phyloP scores from a whole-genome alignment of 73 alveolate species.

The Paramecium sonneborni region DNA sequence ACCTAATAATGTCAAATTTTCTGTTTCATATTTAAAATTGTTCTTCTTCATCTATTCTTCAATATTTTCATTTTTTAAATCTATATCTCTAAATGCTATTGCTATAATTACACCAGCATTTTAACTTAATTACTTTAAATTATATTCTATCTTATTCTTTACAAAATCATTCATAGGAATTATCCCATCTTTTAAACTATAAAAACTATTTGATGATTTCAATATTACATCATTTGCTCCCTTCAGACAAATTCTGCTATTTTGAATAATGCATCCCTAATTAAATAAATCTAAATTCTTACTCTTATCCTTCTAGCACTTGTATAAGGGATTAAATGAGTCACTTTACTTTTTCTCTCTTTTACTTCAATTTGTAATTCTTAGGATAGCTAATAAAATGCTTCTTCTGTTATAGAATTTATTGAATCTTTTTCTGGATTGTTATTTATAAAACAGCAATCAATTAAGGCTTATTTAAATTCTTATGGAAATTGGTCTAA shows the following conservation, averaged over 20 bases:
- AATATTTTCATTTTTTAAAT: conserved; percentile 61
- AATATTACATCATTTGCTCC: conserved; percentile 84
- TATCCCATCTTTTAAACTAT: conserved; percentile 68
- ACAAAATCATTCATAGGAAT: conserved; percentile 58
- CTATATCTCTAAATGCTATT: conserved; percentile 65
- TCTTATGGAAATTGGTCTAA: neutral
- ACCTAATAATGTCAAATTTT: conserved; percentile 72
- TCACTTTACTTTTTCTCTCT: neutral
- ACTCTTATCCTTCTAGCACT: conserved; percentile 78
- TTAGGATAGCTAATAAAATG: conserved; percentile 35
- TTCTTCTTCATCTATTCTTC: conserved; percentile 63
- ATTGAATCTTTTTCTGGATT: conserved; percentile 2
- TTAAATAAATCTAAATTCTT: neutral
- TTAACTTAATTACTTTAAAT: conserved; percentile 70
- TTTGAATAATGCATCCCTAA: conserved; percentile 39
- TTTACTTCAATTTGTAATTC: neutral
- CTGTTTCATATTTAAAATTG: conserved; percentile 66
- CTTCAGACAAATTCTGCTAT: conserved; percentile 68
- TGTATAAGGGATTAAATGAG: conserved; percentile 72
- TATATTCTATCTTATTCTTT: conserved; percentile 25
- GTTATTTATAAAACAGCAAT: conserved; percentile 25
- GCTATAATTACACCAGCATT: conserved; percentile 70
- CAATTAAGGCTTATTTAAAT: conserved; percentile 8
- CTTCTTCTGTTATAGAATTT: conserved; percentile 75
- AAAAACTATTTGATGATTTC: conserved; percentile 64